Evolutionary conservation across 1,139 yeast genomes (phyloP).

Genomic region (Kodamaea arcana): DNA sequence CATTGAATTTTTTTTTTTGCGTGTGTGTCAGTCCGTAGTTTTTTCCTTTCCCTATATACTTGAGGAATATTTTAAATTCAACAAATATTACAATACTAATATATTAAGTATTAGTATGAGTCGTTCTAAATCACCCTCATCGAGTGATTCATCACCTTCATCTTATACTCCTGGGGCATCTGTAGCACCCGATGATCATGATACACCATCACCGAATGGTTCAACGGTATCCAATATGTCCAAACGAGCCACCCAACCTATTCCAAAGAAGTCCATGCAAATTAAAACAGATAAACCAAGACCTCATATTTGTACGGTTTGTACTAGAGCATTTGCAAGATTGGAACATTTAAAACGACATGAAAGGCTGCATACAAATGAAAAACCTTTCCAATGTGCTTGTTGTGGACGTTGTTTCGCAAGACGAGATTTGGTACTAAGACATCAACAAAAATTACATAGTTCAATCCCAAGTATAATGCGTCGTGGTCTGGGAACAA

Average conservation of each 20-base stretch:
- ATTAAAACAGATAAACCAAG: conserved; percentile 64
- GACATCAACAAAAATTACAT: conserved; percentile 44
- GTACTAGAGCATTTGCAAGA: conserved; percentile 32
- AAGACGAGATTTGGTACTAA: conserved; percentile 43
- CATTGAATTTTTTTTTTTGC: conserved; percentile 1
- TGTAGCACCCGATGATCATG: background rate
- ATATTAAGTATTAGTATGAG: conserved; percentile 3
- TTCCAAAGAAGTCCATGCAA: conserved; percentile 79
- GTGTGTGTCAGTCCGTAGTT: background rate
- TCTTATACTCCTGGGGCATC: conserved; percentile 7
- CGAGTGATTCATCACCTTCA: conserved; percentile 7
- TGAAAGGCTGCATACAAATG: conserved; percentile 32
- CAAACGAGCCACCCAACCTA: conserved; percentile 49
- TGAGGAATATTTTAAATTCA: too few species aligned
- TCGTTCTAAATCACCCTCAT: conserved; percentile 8
- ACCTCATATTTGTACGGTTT: conserved; percentile 27
- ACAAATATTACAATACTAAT: background rate
- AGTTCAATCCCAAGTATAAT: conserved; percentile 16
- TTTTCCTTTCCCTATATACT: background rate
- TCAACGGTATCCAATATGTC: background rate
- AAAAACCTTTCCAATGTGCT: conserved; percentile 42
- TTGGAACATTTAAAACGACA: conserved; percentile 31
- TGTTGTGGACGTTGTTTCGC: conserved; percentile 51
- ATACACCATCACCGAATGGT: conserved; percentile 1
- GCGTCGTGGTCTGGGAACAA: conserved; percentile 15